A percentile compares a stretch with the other conserved stretches of the same genome.
Evolutionary conservation across 108 stramenopile species (phyloP).

Genomic region (Fistulifera solaris): DNA sequence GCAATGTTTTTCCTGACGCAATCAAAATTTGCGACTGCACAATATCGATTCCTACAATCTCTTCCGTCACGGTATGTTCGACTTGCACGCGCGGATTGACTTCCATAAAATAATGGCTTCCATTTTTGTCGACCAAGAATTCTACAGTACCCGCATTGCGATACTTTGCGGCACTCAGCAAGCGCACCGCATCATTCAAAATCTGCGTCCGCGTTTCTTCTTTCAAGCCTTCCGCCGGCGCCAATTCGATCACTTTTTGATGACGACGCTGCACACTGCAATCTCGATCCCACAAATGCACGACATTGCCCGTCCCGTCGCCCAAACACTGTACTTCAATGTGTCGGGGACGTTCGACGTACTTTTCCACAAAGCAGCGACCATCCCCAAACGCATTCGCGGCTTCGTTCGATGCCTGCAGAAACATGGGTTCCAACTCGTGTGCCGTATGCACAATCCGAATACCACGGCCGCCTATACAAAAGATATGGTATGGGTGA

Average conservation of each 20-base stretch:
- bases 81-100: conserved; percentile 95
- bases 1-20: conserved; percentile 83
- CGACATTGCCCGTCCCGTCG: conserved; percentile 87
- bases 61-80: conserved; percentile 90
- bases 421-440: conserved; percentile 64
- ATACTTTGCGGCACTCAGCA: conserved; percentile 75
- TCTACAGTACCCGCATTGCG: conserved; percentile 95
- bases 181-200: conserved; percentile 64
- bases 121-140: conserved; percentile 89
- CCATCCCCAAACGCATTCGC: conserved; percentile 92
- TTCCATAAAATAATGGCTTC: conserved; percentile 90
- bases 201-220: conserved; percentile 59
- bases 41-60: conserved; percentile 85
- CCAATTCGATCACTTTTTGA: conserved; percentile 95
- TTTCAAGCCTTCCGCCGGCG: conserved; percentile 77
- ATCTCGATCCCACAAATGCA: conserved; percentile 93
- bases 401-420: conserved; percentile 73
- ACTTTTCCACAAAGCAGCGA: conserved; percentile 87
- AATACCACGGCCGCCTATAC: conserved; percentile 64
- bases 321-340: conserved; percentile 95
- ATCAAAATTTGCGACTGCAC: conserved; percentile 90
- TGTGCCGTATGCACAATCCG: conserved; percentile 73
- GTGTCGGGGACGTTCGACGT: conserved; percentile 88
- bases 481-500: neutral
- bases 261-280: conserved; percentile 97